A percentile compares a stretch with the other conserved stretches of the same genome.
Evolutionary conservation across 805 yeast species (phyloP).

Genomic region (Candida oleophila): DNA sequence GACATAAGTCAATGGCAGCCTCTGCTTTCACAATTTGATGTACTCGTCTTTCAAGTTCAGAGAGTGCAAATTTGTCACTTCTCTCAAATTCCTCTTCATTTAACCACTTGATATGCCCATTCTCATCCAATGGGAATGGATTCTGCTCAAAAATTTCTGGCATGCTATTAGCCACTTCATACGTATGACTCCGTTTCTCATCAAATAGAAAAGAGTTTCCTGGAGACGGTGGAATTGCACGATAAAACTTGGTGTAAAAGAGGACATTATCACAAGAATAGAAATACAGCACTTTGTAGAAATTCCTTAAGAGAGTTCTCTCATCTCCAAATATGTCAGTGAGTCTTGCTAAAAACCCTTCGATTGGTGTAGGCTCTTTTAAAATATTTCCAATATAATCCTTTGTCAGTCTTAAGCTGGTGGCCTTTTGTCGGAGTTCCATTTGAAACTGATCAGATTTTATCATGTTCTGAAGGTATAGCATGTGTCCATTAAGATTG

Average conservation of each 20-base stretch:
- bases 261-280: slow-evolving; percentile 61
- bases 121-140: slow-evolving; percentile 52
- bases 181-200: slow-evolving; percentile 6
- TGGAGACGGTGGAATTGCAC: slow-evolving; percentile 64
- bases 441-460: slow-evolving; percentile 44
- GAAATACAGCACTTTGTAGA: slow-evolving; percentile 60
- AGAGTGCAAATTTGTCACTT: slow-evolving; percentile 58
- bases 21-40: slow-evolving; percentile 55
- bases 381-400: background rate
- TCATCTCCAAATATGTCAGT: slow-evolving; percentile 49
- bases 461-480: slow-evolving; percentile 28
- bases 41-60: slow-evolving; percentile 63
- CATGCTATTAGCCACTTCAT: slow-evolving; percentile 16
- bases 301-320: slow-evolving; percentile 36
- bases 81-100: slow-evolving; percentile 41
- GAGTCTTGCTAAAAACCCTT: slow-evolving; percentile 71
- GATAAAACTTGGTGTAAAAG: slow-evolving; percentile 52
- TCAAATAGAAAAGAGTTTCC: slow-evolving; percentile 16
- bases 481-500: slow-evolving; percentile 23
- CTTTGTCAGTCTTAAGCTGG: slow-evolving; percentile 32
- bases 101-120: slow-evolving; percentile 65
- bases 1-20: slow-evolving; percentile 59
- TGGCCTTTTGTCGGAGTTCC: slow-evolving; percentile 55
- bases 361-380: slow-evolving; percentile 70
- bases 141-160: slow-evolving; percentile 46